phyloP scores from a whole-genome alignment of 257 asterid species.

The Fraxinus excelsior region DNA sequence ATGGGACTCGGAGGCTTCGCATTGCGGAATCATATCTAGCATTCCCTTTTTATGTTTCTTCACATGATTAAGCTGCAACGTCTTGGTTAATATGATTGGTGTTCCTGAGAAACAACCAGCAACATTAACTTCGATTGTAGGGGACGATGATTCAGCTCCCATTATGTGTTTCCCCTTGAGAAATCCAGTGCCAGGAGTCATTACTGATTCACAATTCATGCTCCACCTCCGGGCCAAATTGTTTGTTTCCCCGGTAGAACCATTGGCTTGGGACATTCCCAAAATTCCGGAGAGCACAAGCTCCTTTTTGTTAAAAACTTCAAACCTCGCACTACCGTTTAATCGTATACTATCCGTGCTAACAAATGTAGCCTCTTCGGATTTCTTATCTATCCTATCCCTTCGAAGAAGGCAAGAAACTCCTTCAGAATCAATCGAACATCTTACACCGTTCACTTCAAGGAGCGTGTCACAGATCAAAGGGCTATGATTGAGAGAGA shows the following conservation, averaged over 20 bases:
- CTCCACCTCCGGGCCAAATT: constrained; percentile 47
- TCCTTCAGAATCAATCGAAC: constrained; percentile 62
- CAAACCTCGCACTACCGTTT: constrained; percentile 73
- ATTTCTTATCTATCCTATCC: constrained; percentile 74
- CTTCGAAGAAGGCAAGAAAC: constrained; percentile 69
- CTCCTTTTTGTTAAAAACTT: constrained; percentile 63
- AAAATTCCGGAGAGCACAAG: constrained; percentile 69
- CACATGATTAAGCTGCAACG: constrained; percentile 57
- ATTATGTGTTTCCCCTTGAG: constrained; percentile 59
- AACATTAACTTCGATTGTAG: constrained; percentile 78
- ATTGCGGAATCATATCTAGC: constrained; percentile 76
- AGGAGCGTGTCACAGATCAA: constrained; percentile 62
- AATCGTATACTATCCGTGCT: constrained; percentile 72
- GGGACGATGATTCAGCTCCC: constrained; percentile 50
- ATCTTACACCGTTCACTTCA: constrained; percentile 75
- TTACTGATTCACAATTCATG: constrained; percentile 72
- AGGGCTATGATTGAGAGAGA: constrained; percentile 72
- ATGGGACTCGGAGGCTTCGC: constrained; percentile 43
- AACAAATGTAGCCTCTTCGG: constrained; percentile 89
- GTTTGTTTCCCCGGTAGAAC: constrained; percentile 51
- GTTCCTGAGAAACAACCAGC: constrained; percentile 79
- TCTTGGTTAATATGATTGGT: constrained; percentile 80
- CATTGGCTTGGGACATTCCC: constrained; percentile 58
- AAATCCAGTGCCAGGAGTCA: constrained; percentile 57
- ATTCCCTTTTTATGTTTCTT: constrained; percentile 64